A percentile compares a stretch with the other conserved stretches of the same genome.
These are phyloP conservation scores for Ensete ventricosum DNA, from an alignment of 176 grass and related monocot genomes.

Conservation along the genomic window DNA sequence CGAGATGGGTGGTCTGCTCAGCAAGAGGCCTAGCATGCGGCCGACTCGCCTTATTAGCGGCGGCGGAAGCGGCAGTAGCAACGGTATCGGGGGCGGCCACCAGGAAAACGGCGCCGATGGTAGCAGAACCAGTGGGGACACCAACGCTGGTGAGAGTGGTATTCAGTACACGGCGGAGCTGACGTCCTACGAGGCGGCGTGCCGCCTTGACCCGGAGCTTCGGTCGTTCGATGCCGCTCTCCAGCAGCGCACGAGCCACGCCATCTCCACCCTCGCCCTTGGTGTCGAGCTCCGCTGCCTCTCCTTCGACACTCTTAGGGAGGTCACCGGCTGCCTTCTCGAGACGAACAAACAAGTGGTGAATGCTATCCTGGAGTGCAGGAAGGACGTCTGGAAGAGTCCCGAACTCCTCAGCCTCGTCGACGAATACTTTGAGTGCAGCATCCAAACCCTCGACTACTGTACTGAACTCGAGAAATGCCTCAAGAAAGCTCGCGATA, in stretches of 20 bases:
- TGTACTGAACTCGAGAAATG: slow-evolving; percentile 9
- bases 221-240: background rate
- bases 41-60: background rate
- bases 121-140: no score
- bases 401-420: background rate
- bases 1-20: background rate
- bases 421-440: slow-evolving; percentile 5
- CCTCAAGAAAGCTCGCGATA: slow-evolving; percentile 14
- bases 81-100: background rate
- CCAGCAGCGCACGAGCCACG: background rate
- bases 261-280: background rate
- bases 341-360: slow-evolving; percentile 12
- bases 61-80: background rate
- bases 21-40: background rate
- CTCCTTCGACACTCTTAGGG: slow-evolving; percentile 10
- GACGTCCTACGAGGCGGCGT: background rate
- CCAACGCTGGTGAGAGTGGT: no score
- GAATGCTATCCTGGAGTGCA: background rate
- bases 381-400: slow-evolving; percentile 3
- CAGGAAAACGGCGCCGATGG: background rate
- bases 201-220: background rate
- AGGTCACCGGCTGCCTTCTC: slow-evolving; percentile 1
- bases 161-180: background rate
- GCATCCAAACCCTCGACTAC: slow-evolving; percentile 8
- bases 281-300: background rate